Evolutionary conservation across 495 filamentous ascomycete genomes (phyloP).

Genomic region (Aspergillus sparsus): DNA sequence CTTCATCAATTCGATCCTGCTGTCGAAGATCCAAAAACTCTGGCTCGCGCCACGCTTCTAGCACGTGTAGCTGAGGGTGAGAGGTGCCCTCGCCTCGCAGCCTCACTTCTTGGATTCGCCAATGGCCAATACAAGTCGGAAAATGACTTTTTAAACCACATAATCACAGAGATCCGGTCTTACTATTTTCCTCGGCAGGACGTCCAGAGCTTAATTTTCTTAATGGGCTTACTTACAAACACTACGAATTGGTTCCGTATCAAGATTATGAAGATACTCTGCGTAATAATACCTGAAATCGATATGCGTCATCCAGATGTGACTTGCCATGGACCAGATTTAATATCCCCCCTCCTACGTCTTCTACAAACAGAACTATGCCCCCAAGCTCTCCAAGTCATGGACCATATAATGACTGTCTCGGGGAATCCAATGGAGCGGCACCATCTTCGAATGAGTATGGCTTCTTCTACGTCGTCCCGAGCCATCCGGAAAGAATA

Average conservation of each 20-base stretch:
- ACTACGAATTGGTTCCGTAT: constrained; percentile 83
- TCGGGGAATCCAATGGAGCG: constrained; percentile 89
- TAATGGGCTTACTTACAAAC: constrained; percentile 92
- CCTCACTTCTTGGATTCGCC: constrained; percentile 67
- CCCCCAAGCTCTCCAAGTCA: constrained; percentile 82
- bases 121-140: constrained; percentile 66
- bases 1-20: constrained; percentile 74
- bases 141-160: constrained; percentile 75
- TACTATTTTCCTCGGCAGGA: constrained; percentile 84
- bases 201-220: constrained; percentile 78
- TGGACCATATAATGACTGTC: constrained; percentile 94
- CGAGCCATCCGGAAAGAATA: constrained; percentile 89
- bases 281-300: constrained; percentile 81
- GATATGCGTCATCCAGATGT: constrained; percentile 94
- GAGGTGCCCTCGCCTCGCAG: constrained; percentile 45
- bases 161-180: constrained; percentile 72
- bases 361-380: constrained; percentile 92
- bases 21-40: constrained; percentile 52
- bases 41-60: constrained; percentile 66
- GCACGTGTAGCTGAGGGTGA: constrained; percentile 72
- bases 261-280: constrained; percentile 87
- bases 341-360: constrained; percentile 89
- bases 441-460: constrained; percentile 94
- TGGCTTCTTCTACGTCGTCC: constrained; percentile 75
- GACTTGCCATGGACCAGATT: constrained; percentile 85